Evolutionary conservation across 805 yeast genomes (phyloP).

Genomic region (Cyberlindnera veronae): DNA sequence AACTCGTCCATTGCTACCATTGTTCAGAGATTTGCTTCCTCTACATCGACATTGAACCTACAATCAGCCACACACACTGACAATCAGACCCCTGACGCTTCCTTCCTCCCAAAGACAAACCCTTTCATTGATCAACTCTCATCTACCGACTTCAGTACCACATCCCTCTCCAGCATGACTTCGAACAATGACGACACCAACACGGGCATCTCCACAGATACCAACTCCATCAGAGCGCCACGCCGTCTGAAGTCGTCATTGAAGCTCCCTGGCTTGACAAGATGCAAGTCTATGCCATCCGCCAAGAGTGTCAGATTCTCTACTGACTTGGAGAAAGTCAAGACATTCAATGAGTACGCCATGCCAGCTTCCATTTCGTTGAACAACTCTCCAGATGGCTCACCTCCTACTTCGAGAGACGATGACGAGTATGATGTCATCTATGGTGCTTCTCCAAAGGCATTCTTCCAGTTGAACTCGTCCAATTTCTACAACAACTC

Average conservation of each 20-base stretch:
- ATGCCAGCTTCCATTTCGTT: conserved; percentile 63
- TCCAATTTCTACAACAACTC: conserved; percentile 12
- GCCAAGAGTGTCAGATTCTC: conserved; percentile 64
- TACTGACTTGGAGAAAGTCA: conserved; percentile 53
- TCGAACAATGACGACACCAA: conserved; percentile 14
- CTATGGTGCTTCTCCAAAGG: conserved; percentile 16
- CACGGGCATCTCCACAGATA: conserved; percentile 9
- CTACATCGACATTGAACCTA: conserved; percentile 23
- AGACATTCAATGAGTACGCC: conserved; percentile 58
- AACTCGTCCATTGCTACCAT: conserved; percentile 26
- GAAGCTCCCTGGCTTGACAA: conserved; percentile 40
- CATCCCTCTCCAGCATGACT: conserved; percentile 14
- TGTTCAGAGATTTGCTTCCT: conserved; percentile 23
- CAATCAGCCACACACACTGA: not conserved
- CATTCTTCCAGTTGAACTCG: conserved; percentile 23
- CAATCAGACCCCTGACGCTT: not conserved
- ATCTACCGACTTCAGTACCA: conserved; percentile 11
- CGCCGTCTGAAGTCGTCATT: conserved; percentile 37
- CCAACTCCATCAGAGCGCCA: conserved; percentile 11
- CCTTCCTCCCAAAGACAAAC: not conserved
- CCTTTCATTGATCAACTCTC: conserved; percentile 2
- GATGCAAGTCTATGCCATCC: conserved; percentile 48
- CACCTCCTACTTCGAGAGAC: conserved; percentile 13
- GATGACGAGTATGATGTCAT: conserved; percentile 2
- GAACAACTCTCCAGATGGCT: conserved; percentile 45